A percentile compares a stretch with the other conserved stretches of the same genome.
These are phyloP conservation scores for Xylaria scruposa DNA, from an alignment of 495 filamentous ascomycete genomes.

Conservation along the genomic window DNA sequence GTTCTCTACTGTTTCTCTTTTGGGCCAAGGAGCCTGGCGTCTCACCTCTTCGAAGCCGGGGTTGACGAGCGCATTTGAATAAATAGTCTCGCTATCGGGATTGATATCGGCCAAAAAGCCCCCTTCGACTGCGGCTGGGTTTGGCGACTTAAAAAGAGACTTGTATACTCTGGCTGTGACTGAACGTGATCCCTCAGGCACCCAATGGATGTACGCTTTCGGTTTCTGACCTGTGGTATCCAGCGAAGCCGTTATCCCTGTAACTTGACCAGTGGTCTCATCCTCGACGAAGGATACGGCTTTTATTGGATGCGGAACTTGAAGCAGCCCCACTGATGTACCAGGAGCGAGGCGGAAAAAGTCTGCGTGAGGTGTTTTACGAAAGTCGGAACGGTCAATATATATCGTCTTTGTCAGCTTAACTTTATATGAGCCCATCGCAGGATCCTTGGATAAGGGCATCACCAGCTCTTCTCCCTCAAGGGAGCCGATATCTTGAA, in stretches of 20 bases:
- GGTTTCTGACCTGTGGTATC: constrained; percentile 58
- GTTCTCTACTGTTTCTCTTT: background rate
- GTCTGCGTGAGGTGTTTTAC: constrained; percentile 67
- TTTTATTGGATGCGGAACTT: constrained; percentile 68
- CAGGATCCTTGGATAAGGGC: constrained; percentile 77
- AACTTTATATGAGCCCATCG: constrained; percentile 57
- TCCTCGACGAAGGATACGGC: constrained; percentile 47
- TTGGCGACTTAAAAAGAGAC: constrained; percentile 70
- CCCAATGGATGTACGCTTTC: constrained; percentile 77
- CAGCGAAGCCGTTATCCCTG: constrained; percentile 42
- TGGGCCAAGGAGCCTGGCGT: background rate
- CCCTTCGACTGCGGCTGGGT: constrained; percentile 62
- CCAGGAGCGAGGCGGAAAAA: constrained; percentile 79
- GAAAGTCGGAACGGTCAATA: constrained; percentile 78
- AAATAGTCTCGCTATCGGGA: background rate
- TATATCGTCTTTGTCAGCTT: constrained; percentile 56
- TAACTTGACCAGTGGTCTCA: constrained; percentile 8
- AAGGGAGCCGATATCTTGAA: constrained; percentile 74
- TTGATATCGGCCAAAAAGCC: constrained; percentile 64
- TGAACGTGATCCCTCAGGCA: constrained; percentile 47
- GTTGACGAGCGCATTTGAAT: background rate
- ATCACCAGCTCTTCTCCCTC: constrained; percentile 62
- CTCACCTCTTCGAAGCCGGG: background rate
- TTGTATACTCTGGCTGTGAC: constrained; percentile 67
- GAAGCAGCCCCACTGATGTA: constrained; percentile 71